phyloP scores from a whole-genome alignment of 164 flowering plant species.

The Tinospora cordifolia region DNA sequence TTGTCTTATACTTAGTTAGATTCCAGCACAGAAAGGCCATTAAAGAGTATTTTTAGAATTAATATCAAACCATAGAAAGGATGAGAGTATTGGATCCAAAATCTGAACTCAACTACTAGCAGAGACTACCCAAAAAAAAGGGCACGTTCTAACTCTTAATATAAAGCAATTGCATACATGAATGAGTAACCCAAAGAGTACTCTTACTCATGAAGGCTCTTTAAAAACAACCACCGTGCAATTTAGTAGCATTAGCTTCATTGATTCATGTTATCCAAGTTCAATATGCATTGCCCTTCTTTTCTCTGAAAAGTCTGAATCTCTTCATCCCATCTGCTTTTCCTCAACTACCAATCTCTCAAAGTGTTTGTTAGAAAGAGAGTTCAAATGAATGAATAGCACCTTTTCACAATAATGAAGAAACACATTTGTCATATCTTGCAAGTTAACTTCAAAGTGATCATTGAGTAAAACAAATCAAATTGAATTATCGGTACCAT shows the following conservation, averaged over 20 bases:
- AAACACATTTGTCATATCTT: background rate
- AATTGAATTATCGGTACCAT: too few relatives aligned
- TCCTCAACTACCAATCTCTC: slow-evolving; percentile 10
- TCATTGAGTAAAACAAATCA: too few relatives aligned
- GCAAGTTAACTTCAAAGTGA: background rate
- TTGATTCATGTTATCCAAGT: background rate
- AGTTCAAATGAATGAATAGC: background rate
- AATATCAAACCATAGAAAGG: background rate
- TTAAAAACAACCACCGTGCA: background rate
- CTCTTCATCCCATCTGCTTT: background rate
- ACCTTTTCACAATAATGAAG: background rate
- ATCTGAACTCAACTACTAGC: background rate
- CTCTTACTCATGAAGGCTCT: background rate
- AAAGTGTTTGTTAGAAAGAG: background rate
- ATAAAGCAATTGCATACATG: slow-evolving; percentile 1
- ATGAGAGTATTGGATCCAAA: background rate
- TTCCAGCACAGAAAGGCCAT: too few relatives aligned
- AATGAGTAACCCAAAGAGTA: background rate
- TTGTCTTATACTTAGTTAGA: too few relatives aligned
- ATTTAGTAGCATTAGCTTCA: background rate
- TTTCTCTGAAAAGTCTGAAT: background rate
- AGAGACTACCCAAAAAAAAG: background rate
- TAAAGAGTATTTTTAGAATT: background rate
- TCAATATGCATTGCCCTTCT: background rate
- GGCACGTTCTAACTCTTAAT: background rate